Conservation (phyloP, 768 basidiomycete genomes). For the Trametopsis cervina region DNA sequence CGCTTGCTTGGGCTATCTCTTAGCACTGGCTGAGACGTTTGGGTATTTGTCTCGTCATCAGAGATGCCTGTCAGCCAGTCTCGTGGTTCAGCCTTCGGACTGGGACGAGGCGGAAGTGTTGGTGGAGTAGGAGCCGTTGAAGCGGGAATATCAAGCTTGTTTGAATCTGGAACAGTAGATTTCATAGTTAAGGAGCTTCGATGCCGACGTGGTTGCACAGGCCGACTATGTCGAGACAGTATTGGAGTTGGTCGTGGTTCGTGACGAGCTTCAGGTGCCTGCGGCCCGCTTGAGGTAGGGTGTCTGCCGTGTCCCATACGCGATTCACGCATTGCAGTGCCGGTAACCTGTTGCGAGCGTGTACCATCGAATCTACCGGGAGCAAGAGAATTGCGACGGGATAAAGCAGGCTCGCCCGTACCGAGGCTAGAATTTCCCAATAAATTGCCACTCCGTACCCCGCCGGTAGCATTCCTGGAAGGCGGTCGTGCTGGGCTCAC, state of each 20-base stretch:
- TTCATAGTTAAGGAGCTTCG: slow-evolving; percentile 42
- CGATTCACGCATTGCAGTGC: slow-evolving; percentile 42
- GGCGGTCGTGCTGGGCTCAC: background rate
- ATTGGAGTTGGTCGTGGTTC: background rate
- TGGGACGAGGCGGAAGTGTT: slow-evolving; percentile 21
- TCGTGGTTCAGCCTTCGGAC: slow-evolving; percentile 28
- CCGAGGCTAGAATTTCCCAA: slow-evolving; percentile 5
- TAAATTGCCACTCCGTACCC: slow-evolving; percentile 1
- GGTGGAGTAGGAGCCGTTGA: slow-evolving; percentile 9
- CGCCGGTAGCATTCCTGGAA: background rate
- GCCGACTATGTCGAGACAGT: slow-evolving; percentile 20
- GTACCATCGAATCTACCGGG: slow-evolving; percentile 30
- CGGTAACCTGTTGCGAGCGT: slow-evolving; percentile 53
- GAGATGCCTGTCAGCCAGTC: slow-evolving; percentile 79
- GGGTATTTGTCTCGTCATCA: slow-evolving; percentile 25
- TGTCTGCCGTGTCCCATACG: slow-evolving; percentile 3
- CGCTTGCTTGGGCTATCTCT: slow-evolving; percentile 71
- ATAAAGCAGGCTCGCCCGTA: background rate
- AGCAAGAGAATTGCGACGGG: background rate
- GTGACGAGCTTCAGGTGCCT: background rate
- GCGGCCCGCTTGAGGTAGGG: background rate
- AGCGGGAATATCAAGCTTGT: too few relatives aligned
- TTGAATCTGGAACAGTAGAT: slow-evolving; percentile 19
- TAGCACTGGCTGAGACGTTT: slow-evolving; percentile 37
- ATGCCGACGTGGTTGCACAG: slow-evolving; percentile 44